Evolutionary conservation across 495 filamentous ascomycete genomes (phyloP), one percentile per base, ranked within the genome.

Genomic region (Aeminium ludgeri): DNA sequence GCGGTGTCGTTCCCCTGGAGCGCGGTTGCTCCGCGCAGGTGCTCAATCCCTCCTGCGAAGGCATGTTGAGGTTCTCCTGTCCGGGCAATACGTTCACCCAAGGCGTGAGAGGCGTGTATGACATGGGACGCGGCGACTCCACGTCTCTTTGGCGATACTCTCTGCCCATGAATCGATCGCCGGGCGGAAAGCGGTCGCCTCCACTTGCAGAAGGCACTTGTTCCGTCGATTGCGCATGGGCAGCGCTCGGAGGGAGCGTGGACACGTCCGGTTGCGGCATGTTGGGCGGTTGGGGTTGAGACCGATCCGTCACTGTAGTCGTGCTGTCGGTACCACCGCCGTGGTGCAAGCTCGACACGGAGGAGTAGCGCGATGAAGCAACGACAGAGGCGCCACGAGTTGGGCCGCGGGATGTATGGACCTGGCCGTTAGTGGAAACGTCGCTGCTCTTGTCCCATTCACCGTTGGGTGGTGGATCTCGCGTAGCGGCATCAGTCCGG

Each of bases 261-360:
- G 10, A 36, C 15, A n/a, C n/a, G n/a, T n/a, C n/a, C n/a, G 34
- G 8, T 36, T 36, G 34, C 34, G 34, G 6, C 15, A 6, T 18
- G 4, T 17, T 19, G 6, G 10, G 17, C 10, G 15, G 33, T 16
- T 17, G 8, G 33, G 7, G 7, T 16, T 10, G 33, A 16, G 8
- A 35, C 15, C 7, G 10, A 11, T 35, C 10, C 8, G 7, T 35
- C 10, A 17, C 15, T 35, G 7, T 35, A 10, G 19, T 38, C 27
- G 2, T 25, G 5, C 27, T 45, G 19, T 38, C 36, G 11, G 44
- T 36, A 16, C 44, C 38, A 2, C 23, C 41, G n/a, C n/a, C n/a
- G n/a, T n/a, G n/a, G n/a, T n/a, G n/a, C 11, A 45, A 20, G 20
- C 46, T 49, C n/a, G 46, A 49, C 17, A 45, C 36, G 7, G 46